These are phyloP conservation scores for Daldinia concentrica DNA, from an alignment of 495 filamentous ascomycete species.

Conservation along the genomic window DNA sequence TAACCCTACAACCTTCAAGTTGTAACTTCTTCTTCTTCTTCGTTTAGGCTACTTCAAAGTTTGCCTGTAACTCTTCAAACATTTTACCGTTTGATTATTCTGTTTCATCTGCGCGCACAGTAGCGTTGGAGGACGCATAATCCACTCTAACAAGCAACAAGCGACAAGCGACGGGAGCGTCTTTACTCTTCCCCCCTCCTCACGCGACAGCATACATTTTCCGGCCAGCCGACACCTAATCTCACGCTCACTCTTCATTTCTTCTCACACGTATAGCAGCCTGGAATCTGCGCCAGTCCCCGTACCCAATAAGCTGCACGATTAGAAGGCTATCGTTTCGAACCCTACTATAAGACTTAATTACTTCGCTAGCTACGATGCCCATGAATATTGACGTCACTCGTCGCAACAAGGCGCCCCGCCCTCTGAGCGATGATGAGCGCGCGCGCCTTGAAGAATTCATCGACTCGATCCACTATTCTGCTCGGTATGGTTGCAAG, in stretches of 20 bases:
- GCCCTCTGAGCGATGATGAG: slow-evolving; percentile 82
- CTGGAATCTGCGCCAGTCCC: neutral
- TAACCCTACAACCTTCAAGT: slow-evolving; percentile 11
- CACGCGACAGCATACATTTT: slow-evolving; percentile 39
- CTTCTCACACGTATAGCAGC: neutral
- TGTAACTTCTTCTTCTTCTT: slow-evolving; percentile 20
- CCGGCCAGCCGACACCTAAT: neutral
- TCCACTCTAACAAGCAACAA: slow-evolving; percentile 16
- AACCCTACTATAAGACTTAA: neutral
- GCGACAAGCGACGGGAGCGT: slow-evolving; percentile 17
- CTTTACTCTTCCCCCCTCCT: slow-evolving; percentile 21
- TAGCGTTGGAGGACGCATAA: slow-evolving; percentile 3
- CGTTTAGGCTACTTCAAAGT: neutral
- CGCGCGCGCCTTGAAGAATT: slow-evolving; percentile 87
- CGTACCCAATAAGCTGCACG: neutral
- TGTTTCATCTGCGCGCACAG: slow-evolving; percentile 24
- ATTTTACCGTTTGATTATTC: slow-evolving; percentile 2
- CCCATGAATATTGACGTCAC: slow-evolving; percentile 77
- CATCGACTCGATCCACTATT: slow-evolving; percentile 93
- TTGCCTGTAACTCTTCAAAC: slow-evolving; percentile 4
- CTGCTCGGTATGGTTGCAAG: slow-evolving; percentile 72
- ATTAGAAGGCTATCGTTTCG: neutral
- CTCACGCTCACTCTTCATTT: neutral
- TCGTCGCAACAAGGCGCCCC: slow-evolving; percentile 84
- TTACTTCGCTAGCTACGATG: slow-evolving; percentile 31